These are phyloP conservation scores for Exophiala aquamarina DNA, from an alignment of 2,329 filamentous ascomycete genomes.

Conservation along the genomic window DNA sequence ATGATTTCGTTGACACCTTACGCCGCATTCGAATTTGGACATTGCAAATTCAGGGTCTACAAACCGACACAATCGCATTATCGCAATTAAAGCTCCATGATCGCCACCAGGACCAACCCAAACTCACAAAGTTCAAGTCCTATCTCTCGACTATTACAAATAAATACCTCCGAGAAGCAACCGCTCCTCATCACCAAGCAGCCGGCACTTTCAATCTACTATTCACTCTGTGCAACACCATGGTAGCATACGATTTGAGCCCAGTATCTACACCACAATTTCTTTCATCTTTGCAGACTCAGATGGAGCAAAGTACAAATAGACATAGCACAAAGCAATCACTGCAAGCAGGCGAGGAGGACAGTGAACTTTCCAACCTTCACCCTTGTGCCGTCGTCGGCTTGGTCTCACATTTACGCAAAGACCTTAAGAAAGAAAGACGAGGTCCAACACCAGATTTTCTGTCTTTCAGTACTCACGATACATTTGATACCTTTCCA, in stretches of 20 bases:
- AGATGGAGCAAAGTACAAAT: neutral
- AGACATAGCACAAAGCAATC: neutral
- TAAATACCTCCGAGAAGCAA: neutral
- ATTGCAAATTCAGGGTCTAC: neutral
- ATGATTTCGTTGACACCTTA: neutral
- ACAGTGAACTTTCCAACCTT: neutral
- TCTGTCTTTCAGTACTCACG: neutral
- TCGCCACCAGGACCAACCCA: neutral
- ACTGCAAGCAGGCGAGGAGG: neutral
- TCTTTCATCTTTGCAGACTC: neutral
- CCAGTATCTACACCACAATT: neutral
- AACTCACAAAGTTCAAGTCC: neutral
- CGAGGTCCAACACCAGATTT: neutral
- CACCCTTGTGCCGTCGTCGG: neutral
- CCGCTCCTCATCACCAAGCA: slow-evolving; percentile 1
- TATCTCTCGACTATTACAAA: neutral
- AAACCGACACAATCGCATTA: neutral
- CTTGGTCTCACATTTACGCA: neutral
- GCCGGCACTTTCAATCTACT: neutral
- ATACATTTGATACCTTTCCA: neutral
- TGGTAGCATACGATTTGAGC: neutral
- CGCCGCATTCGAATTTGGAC: neutral
- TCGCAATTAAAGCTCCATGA: neutral
- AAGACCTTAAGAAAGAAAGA: neutral
- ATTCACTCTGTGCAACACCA: neutral